Conservation (phyloP, 345 rosid species). For the Citrus sinensis region DNA sequence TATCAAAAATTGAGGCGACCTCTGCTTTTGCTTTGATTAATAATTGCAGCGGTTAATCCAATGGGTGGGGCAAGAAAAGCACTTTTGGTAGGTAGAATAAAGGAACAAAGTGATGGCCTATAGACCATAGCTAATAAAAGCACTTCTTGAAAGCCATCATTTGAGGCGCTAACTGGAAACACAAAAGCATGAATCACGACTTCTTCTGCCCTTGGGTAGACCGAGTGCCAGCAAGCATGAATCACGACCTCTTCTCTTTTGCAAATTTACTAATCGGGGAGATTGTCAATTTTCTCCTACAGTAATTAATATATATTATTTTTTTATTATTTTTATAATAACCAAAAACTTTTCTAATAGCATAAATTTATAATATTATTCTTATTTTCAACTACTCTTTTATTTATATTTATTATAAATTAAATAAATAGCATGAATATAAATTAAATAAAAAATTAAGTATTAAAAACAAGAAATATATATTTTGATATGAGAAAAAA, state of each 20-base stretch:
- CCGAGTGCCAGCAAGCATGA: neutral
- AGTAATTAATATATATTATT: too few species aligned
- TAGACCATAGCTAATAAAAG: neutral
- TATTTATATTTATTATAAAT: too few species aligned
- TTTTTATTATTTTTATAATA: too few species aligned
- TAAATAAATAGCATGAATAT: too few species aligned
- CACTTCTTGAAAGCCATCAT: slow-evolving; percentile 7
- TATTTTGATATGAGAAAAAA: too few species aligned
- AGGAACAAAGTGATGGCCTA: too few species aligned
- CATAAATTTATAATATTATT: too few species aligned
- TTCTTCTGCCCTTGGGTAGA: neutral
- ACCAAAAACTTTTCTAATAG: fast-evolving
- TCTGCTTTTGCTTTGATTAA: neutral
- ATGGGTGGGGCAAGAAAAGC: slow-evolving; percentile 10
- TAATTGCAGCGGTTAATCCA: neutral
- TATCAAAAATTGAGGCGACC: neutral
- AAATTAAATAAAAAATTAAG: too few species aligned
- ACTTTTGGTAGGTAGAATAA: neutral
- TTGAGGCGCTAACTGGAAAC: slow-evolving; percentile 12
- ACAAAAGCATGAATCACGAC: neutral
- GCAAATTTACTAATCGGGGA: neutral
- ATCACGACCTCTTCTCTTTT: too few species aligned
- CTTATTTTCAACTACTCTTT: too few species aligned
- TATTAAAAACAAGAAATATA: too few species aligned
- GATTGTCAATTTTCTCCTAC: too few species aligned